These are phyloP conservation scores for Alternaria sp. DNA, from an alignment of 2,329 filamentous ascomycete genomes.

Conservation along the genomic window DNA sequence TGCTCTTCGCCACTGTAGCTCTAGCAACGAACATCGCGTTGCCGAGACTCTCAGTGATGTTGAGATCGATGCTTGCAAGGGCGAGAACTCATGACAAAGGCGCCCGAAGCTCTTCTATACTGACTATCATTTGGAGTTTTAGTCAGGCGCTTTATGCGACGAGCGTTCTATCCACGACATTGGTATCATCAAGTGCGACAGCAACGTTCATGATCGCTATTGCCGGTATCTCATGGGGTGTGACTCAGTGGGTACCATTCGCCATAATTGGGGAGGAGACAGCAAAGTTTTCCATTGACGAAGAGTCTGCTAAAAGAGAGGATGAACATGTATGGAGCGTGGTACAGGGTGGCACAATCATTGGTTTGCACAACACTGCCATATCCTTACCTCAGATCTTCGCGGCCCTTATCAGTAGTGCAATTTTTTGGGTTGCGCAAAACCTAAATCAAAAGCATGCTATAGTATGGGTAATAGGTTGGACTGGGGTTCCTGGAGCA, in stretches of 20 bases:
- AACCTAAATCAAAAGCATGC: background rate
- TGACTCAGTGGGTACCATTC: background rate
- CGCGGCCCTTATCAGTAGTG: background rate
- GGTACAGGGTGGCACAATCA: background rate
- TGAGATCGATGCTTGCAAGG: background rate
- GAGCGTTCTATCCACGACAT: background rate
- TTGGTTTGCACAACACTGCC: background rate
- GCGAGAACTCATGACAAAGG: background rate
- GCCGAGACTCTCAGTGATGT: background rate
- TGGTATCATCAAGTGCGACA: background rate
- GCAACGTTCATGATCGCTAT: background rate
- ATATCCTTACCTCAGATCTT: background rate
- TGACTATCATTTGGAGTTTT: background rate
- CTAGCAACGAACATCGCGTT: constrained; percentile 3
- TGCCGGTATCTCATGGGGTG: background rate
- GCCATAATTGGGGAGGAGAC: background rate
- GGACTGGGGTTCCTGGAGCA: background rate
- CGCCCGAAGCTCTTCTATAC: rapidly evolving
- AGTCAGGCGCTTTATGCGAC: background rate
- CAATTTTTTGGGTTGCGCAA: background rate
- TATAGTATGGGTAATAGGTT: background rate
- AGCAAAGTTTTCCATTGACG: background rate
- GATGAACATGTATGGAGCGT: background rate
- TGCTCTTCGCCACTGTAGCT: constrained; percentile 16
- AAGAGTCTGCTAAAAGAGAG: background rate